Conservation (phyloP, 768 basidiomycete species). For the Tremella fuciformis region DNA sequence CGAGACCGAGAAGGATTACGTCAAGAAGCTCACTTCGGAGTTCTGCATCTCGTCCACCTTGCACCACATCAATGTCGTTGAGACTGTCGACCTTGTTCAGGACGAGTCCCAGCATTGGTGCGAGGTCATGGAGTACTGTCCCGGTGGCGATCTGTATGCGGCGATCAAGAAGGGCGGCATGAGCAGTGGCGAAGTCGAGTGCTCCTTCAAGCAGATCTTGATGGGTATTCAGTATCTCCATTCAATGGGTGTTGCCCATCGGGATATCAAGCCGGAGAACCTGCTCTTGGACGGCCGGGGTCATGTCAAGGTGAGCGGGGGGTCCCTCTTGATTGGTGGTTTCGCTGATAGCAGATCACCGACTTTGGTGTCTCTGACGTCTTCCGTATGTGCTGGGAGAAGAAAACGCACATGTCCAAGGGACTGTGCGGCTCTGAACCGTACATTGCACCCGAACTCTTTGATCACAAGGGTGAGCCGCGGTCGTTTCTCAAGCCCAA, state of each 20-base stretch:
- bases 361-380: slow-evolving; percentile 99
- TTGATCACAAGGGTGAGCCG: slow-evolving; percentile 87
- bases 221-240: slow-evolving; percentile 86
- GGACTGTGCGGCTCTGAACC: slow-evolving; percentile 97
- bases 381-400: slow-evolving; percentile 96
- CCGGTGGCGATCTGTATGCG: slow-evolving; percentile 95
- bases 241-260: slow-evolving; percentile 93
- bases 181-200: slow-evolving; percentile 88
- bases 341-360: slow-evolving; percentile 65
- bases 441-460: slow-evolving; percentile 98
- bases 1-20: slow-evolving; percentile 97
- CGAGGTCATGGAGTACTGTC: slow-evolving; percentile 99
- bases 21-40: slow-evolving; percentile 99
- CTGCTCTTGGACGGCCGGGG: slow-evolving; percentile 88
- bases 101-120: slow-evolving; percentile 97
- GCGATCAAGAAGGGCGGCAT: slow-evolving; percentile 97
- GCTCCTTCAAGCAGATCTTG: slow-evolving; percentile 95
- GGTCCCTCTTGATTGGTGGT: slow-evolving; percentile 6
- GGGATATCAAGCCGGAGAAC: slow-evolving; percentile 98
- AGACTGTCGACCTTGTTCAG: slow-evolving; percentile 98
- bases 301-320: slow-evolving; percentile 73
- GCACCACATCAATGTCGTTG: slow-evolving; percentile 90
- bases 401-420: slow-evolving; percentile 93
- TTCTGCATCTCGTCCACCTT: slow-evolving; percentile 97
- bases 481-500: slow-evolving; percentile 10